These are phyloP conservation scores for Gynochthodes officinalis DNA, from an alignment of 257 asterid species.

Conservation along the genomic window DNA sequence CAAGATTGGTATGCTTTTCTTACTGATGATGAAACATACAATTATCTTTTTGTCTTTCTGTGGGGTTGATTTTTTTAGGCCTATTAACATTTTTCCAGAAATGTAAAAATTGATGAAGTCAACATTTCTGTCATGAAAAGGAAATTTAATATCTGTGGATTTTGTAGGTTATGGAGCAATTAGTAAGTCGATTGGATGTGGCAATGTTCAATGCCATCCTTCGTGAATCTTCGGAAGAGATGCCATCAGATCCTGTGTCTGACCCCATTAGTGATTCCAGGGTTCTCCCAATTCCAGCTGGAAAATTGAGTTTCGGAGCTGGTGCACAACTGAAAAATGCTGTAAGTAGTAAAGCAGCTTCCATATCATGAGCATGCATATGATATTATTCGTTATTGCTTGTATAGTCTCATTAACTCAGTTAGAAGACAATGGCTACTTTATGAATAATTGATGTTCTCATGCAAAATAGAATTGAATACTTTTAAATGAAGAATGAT, in stretches of 20 bases:
- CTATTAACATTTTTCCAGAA: not conserved
- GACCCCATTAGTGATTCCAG: conserved; percentile 79
- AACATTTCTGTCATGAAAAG: not conserved
- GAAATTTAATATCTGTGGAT: not conserved
- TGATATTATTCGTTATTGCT: not conserved
- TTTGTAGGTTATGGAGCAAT: conserved; percentile 82
- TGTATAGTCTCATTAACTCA: not conserved
- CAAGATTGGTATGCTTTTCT: conserved; percentile 62
- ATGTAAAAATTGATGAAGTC: not conserved
- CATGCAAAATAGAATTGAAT: not conserved
- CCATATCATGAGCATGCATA: not conserved
- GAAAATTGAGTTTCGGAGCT: conserved; percentile 78
- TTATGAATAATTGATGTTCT: not conserved
- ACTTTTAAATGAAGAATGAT: not conserved
- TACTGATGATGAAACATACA: too few species aligned
- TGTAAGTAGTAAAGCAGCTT: conserved; percentile 44
- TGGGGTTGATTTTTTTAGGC: not conserved
- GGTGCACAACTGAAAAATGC: conserved; percentile 91
- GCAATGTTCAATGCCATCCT: conserved; percentile 97
- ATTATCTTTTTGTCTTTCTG: not conserved
- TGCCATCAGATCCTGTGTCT: conserved; percentile 93
- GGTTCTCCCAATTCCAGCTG: conserved; percentile 84
- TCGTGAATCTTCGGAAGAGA: conserved; percentile 72
- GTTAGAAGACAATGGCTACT: not conserved
- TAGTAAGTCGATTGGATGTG: conserved; percentile 79